Evolutionary conservation across 306 rosid species (phyloP).

Genomic region (Styphnolobium japonicum): DNA sequence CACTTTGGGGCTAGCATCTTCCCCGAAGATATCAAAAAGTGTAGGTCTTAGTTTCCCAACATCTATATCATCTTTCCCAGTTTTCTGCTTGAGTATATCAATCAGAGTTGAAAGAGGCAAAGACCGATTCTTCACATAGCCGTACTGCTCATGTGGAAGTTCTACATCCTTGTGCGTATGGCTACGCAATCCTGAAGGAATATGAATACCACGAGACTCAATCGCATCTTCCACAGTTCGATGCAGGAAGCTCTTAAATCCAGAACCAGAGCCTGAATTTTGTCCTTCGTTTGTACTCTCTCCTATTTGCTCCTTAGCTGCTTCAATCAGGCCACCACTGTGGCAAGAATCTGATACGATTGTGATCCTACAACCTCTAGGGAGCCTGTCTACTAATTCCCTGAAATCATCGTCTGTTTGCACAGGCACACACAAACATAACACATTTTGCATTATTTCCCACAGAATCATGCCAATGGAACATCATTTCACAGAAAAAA

Average conservation of each 20-base stretch:
- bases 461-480: neutral
- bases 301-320: conserved; percentile 74
- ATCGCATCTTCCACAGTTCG: conserved; percentile 32
- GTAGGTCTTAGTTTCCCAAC: conserved; percentile 66
- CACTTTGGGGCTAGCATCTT: conserved; percentile 82
- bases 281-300: conserved; percentile 46
- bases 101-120: conserved; percentile 63
- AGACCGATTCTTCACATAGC: conserved; percentile 44
- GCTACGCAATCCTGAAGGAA: conserved; percentile 29
- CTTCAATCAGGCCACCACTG: conserved; percentile 79
- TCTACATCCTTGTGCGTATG: conserved; percentile 18
- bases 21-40: conserved; percentile 61
- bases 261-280: conserved; percentile 25
- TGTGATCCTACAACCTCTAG: conserved; percentile 57
- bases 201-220: conserved; percentile 49
- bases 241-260: conserved; percentile 44
- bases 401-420: conserved; percentile 79
- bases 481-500: neutral
- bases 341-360: conserved; percentile 85
- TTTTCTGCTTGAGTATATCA: conserved; percentile 68
- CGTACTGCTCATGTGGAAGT: conserved; percentile 26
- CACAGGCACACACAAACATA: neutral
- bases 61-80: conserved; percentile 65
- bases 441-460: neutral
- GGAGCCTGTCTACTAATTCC: conserved; percentile 51